These are phyloP conservation scores for Pancytospora philotis DNA, from an alignment of 371 early-diverging fungal genomes.

Conservation along the genomic window DNA sequence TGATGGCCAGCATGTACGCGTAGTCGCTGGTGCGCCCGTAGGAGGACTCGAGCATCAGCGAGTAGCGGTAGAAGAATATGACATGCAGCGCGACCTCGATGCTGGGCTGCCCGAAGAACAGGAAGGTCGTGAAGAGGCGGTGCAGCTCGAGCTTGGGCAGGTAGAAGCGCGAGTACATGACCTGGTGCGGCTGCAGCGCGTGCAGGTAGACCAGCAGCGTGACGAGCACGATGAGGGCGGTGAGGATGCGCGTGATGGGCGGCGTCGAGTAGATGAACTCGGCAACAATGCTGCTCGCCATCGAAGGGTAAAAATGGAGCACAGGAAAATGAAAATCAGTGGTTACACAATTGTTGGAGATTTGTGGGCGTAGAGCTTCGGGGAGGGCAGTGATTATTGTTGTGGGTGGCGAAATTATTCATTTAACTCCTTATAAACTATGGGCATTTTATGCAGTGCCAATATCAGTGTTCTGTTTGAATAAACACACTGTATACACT, in stretches of 20 bases:
- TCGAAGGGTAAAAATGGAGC: not conserved
- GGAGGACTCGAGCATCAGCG: constrained; percentile 57
- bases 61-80: constrained; percentile 58
- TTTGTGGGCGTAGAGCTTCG: no score
- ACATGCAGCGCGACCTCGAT: constrained; percentile 56
- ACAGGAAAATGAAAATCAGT: not conserved
- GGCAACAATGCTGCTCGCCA: constrained; percentile 6
- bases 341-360: no score
- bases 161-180: constrained; percentile 48
- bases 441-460: no score
- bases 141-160: constrained; percentile 51
- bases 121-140: constrained; percentile 55
- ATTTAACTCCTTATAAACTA: no score
- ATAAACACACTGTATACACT: no score
- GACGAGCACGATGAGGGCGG: constrained; percentile 24
- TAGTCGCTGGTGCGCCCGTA: constrained; percentile 55
- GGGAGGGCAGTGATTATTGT: no score
- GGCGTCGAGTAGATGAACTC: constrained; percentile 28
- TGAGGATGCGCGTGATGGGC: constrained; percentile 49
- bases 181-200: constrained; percentile 33
- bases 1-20: constrained; percentile 50
- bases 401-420: no score
- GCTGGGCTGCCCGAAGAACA: constrained; percentile 56
- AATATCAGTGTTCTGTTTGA: no score
- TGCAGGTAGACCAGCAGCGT: constrained; percentile 48